phyloP scores from a whole-genome alignment of 441 rosid genomes.

The Mallotus repandus region DNA sequence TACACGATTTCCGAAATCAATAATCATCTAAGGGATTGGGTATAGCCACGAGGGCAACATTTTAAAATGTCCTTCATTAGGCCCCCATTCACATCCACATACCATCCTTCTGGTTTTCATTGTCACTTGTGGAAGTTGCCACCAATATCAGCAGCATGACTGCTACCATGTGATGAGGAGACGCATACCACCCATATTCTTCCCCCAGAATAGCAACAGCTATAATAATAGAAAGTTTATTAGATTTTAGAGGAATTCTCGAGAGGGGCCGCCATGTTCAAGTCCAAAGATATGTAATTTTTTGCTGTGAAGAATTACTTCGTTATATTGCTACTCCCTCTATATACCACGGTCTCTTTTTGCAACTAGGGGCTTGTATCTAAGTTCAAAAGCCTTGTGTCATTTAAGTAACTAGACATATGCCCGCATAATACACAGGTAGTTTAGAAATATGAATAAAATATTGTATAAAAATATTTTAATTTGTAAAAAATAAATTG shows the following conservation, averaged over 20 bases:
- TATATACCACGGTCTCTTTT: too few species aligned
- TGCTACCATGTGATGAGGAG: background rate
- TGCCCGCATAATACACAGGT: too few species aligned
- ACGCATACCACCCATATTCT: background rate
- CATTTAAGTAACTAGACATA: too few species aligned
- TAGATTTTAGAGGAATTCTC: too few species aligned
- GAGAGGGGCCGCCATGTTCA: too few species aligned
- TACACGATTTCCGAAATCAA: conserved; percentile 26
- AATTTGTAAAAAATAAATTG: too few species aligned
- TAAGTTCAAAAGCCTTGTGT: too few species aligned
- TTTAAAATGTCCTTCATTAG: background rate
- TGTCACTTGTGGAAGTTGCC: conserved; percentile 17
- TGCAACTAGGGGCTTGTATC: too few species aligned
- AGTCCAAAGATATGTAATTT: background rate
- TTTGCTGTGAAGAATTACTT: background rate
- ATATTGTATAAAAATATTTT: too few species aligned
- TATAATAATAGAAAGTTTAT: background rate
- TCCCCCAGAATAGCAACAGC: background rate
- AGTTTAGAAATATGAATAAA: too few species aligned
- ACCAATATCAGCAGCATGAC: conserved; percentile 12
- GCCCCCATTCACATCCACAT: conserved; percentile 17
- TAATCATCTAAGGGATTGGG: conserved; percentile 21
- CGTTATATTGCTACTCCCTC: too few species aligned
- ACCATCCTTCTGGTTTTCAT: conserved; percentile 11
- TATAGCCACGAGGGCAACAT: conserved; percentile 1